phyloP scores from a whole-genome alignment of 345 rosid genomes.

The Clarkia xantiana region DNA sequence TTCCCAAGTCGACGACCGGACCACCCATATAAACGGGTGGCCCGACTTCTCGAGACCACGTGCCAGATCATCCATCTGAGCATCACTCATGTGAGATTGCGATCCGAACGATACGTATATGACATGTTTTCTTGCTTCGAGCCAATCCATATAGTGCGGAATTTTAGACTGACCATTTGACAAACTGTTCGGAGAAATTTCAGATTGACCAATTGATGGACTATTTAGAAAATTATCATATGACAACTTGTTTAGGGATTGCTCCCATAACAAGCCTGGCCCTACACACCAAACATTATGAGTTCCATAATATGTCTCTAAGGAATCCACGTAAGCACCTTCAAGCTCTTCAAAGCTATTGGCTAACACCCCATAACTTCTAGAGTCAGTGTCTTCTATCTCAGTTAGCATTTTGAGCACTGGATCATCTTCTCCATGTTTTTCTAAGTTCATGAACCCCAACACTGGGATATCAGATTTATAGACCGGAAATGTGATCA shows the following conservation, averaged over 20 bases:
- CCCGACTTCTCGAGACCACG: conserved; percentile 3
- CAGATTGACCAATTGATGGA: too few relatives aligned
- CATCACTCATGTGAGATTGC: conserved; percentile 6
- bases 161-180: not conserved
- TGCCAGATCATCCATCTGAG: conserved; percentile 5
- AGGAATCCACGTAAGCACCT: conserved; percentile 9
- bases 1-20: conserved; percentile 2
- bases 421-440: conserved; percentile 2
- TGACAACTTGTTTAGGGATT: too few relatives aligned
- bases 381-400: conserved; percentile 1
- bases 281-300: conserved; percentile 11
- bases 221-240: too few relatives aligned
- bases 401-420: not conserved
- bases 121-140: not conserved
- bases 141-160: not conserved
- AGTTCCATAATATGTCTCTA: conserved; percentile 1
- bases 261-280: conserved; percentile 1
- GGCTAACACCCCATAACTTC: conserved; percentile 12
- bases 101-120: conserved; percentile 10
- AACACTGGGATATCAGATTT: conserved; percentile 8
- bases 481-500: conserved; percentile 6
- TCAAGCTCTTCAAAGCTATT: conserved; percentile 20
- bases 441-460: not conserved
- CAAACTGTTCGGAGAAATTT: too few relatives aligned
- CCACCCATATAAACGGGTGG: conserved; percentile 4